Evolutionary conservation across 768 basidiomycete genomes (phyloP).

Genomic region (Rubroboletus pulcherrimus): DNA sequence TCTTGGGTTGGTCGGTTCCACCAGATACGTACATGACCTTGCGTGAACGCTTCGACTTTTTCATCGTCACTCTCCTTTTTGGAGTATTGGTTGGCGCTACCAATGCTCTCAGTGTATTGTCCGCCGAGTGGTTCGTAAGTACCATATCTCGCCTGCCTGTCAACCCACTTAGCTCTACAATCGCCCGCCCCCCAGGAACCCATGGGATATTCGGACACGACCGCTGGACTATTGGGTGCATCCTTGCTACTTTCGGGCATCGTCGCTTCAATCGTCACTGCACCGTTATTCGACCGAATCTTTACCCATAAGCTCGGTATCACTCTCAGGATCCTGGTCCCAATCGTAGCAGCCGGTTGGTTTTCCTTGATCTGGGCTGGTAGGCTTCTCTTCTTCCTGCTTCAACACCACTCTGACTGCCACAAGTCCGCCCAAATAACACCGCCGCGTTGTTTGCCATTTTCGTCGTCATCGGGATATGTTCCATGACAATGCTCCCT

Average conservation of each 20-base stretch:
- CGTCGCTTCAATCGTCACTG: slow-evolving; percentile 58
- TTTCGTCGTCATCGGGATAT: slow-evolving; percentile 63
- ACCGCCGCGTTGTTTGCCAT: slow-evolving; percentile 57
- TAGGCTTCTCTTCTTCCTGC: slow-evolving; percentile 29
- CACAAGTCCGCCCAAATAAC: slow-evolving; percentile 59
- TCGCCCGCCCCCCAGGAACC: slow-evolving; percentile 47
- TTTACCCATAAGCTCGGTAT: slow-evolving; percentile 68
- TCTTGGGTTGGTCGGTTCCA: slow-evolving; percentile 43
- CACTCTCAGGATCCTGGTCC: slow-evolving; percentile 56
- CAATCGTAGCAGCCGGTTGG: slow-evolving; percentile 61
- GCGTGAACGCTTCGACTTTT: slow-evolving; percentile 70
- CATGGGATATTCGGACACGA: slow-evolving; percentile 62
- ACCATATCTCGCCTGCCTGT: background rate
- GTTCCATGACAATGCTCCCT: slow-evolving; percentile 68
- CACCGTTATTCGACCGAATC: slow-evolving; percentile 80
- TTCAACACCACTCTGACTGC: background rate
- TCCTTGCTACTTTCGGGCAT: slow-evolving; percentile 68
- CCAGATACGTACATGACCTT: slow-evolving; percentile 53
- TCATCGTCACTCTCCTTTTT: slow-evolving; percentile 55
- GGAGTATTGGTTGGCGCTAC: slow-evolving; percentile 62
- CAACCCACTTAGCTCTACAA: background rate
- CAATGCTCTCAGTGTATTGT: slow-evolving; percentile 62
- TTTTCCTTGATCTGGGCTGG: slow-evolving; percentile 79
- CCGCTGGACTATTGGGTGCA: slow-evolving; percentile 70
- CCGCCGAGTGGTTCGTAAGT: slow-evolving; percentile 65